Conservation (phyloP, 2,329 filamentous ascomycete genomes). For the Colletotrichum ledebouriae region DNA sequence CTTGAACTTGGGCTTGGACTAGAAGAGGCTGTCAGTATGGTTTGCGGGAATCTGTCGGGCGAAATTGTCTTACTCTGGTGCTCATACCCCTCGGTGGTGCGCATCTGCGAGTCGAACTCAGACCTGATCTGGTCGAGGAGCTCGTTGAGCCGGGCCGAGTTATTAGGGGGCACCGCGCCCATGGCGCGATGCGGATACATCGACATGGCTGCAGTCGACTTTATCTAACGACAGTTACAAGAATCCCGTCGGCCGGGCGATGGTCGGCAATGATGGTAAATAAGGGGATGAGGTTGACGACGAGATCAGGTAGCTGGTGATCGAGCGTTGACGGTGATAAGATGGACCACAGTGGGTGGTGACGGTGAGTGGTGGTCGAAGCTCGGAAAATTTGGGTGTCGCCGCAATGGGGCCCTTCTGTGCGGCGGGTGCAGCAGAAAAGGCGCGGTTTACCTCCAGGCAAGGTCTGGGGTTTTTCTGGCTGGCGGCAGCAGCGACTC, state of each 20-base stretch:
- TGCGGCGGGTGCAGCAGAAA: conserved; percentile 21
- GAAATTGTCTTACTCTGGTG: conserved; percentile 82
- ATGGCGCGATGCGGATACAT: conserved; percentile 96
- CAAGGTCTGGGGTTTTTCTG: conserved; percentile 28
- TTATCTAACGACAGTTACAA: background rate
- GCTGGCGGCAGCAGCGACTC: conserved; percentile 34
- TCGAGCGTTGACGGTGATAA: conserved; percentile 8
- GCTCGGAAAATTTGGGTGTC: conserved; percentile 37
- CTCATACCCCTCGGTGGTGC: conserved; percentile 88
- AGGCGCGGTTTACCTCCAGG: conserved; percentile 32
- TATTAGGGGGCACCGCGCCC: conserved; percentile 74
- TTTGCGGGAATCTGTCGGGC: background rate
- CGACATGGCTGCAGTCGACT: conserved; percentile 61
- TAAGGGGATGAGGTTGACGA: background rate
- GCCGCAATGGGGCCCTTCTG: conserved; percentile 37
- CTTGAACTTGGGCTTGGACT: conserved; percentile 93
- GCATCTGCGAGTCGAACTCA: conserved; percentile 90
- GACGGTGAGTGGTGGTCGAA: conserved; percentile 11
- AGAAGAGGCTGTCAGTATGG: conserved; percentile 44
- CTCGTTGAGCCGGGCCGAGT: conserved; percentile 82
- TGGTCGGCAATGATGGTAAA: conserved; percentile 31
- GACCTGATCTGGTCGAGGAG: conserved; percentile 90
- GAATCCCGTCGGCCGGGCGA: conserved; percentile 6
- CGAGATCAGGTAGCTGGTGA: background rate
- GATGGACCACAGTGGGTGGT: conserved; percentile 5